phyloP scores from a whole-genome alignment of 192 early-diverging fungal genomes.

The Coemansia sp. region DNA sequence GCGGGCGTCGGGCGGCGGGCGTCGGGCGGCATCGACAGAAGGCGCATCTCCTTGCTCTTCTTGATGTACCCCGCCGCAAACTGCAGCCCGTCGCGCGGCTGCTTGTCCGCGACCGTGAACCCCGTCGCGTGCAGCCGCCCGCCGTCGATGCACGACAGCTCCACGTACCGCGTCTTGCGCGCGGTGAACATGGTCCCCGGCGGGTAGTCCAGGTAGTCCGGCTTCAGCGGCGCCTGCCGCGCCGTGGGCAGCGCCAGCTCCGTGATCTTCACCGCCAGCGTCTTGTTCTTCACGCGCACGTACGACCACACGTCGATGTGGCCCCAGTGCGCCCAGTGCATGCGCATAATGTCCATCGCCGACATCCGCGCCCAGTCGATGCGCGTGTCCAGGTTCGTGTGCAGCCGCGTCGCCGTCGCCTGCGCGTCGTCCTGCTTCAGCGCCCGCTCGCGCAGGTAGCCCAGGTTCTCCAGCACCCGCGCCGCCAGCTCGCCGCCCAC shows the following conservation, averaged over 20 bases:
- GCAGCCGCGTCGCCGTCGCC: constrained; percentile 71
- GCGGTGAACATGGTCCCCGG: constrained; percentile 23
- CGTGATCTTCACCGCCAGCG: constrained; percentile 23
- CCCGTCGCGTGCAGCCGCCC: constrained; percentile 25
- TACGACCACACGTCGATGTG: constrained; percentile 21
- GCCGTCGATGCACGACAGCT: constrained; percentile 34
- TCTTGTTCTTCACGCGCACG: constrained; percentile 37
- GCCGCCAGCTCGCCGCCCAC: constrained; percentile 16
- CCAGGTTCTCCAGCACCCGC: constrained; percentile 18
- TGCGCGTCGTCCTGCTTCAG: constrained; percentile 59
- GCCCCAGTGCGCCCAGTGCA: constrained; percentile 64
- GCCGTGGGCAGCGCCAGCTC: constrained; percentile 10
- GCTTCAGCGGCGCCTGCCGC: constrained; percentile 4
- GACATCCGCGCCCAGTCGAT: constrained; percentile 63
- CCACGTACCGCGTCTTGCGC: constrained; percentile 26
- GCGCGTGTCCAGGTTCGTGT: constrained; percentile 56
- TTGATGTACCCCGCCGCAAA: constrained; percentile 31
- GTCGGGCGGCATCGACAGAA: constrained; percentile 7
- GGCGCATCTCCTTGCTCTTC: constrained; percentile 13
- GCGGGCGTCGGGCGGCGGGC: constrained; percentile 14
- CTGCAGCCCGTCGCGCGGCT: constrained; percentile 20
- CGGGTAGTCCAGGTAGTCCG: constrained; percentile 8
- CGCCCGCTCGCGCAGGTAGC: constrained; percentile 50
- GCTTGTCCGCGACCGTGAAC: constrained; percentile 30
- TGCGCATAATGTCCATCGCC: constrained; percentile 59